phyloP scores from a whole-genome alignment of 2,329 filamentous ascomycete genomes.

The Lomentospora prolificans region DNA sequence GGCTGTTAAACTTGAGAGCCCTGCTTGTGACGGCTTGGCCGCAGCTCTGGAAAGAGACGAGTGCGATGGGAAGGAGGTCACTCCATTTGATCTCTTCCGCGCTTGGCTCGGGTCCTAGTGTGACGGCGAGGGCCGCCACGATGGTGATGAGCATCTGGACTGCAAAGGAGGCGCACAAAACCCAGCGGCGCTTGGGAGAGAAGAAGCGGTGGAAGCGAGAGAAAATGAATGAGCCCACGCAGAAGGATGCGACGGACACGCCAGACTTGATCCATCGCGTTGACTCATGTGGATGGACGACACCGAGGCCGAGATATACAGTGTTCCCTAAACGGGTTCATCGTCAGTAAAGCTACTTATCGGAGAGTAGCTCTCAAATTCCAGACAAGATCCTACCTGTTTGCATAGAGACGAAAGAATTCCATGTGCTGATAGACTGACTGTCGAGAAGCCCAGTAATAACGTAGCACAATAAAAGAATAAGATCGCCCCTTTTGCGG shows the following conservation, averaged over 20 bases:
- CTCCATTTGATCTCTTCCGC: slow-evolving; percentile 43
- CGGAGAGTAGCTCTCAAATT: not conserved
- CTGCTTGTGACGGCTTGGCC: slow-evolving; percentile 70
- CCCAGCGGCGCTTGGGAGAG: slow-evolving; percentile 52
- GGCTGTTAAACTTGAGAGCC: slow-evolving; percentile 56
- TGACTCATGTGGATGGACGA: slow-evolving; percentile 26
- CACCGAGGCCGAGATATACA: slow-evolving; percentile 65
- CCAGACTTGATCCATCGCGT: slow-evolving; percentile 45
- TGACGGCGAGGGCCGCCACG: slow-evolving; percentile 44
- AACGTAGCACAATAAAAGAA: slow-evolving; percentile 63
- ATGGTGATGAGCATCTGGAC: slow-evolving; percentile 40
- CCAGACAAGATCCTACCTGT: slow-evolving; percentile 43
- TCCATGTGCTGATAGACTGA: slow-evolving; percentile 66
- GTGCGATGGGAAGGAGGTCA: slow-evolving; percentile 55
- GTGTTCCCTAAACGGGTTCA: slow-evolving; percentile 49
- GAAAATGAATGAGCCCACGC: slow-evolving; percentile 62
- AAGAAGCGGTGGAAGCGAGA: slow-evolving; percentile 55
- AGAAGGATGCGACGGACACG: slow-evolving; percentile 62
- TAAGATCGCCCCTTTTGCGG: slow-evolving; percentile 54
- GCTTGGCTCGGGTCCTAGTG: slow-evolving; percentile 29
- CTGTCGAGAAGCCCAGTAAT: slow-evolving; percentile 72
- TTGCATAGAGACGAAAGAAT: slow-evolving; percentile 76
- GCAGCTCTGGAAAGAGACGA: slow-evolving; percentile 67
- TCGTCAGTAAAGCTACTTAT: not conserved
- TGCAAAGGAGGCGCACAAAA: slow-evolving; percentile 50